Evolutionary conservation across 306 rosid species (phyloP), one percentile per base, ranked within the genome.

Genomic region (Castanea sativa): DNA sequence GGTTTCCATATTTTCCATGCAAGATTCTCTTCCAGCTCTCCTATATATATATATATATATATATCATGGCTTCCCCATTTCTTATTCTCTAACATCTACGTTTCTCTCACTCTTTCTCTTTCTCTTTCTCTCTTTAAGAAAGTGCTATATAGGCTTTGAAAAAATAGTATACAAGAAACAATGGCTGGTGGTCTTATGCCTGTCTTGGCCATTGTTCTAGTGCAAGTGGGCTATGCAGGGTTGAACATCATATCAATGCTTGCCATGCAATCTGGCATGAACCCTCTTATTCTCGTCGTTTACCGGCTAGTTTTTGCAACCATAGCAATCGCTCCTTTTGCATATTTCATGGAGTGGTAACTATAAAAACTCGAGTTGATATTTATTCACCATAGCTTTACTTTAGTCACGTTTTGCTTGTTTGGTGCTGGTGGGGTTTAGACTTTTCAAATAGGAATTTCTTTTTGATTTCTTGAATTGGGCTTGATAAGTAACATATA

Each of bases 181-280:
- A 85, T 82, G 88, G 89, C 56, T 2, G 70, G 82, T 14, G 83
- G 79, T 7, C 14, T 83, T 13, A 0, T 85, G 75, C 95, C 95
- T 20, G 81, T 86, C 23, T 27, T 95, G 32, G 86, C 78, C 13
- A 92, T 92, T 95, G 74, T 87, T 23, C 16, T 88, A 0, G 86
- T 83, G 59, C 99, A 95, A 77, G 14, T 80, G 4, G 75, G 76
- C 0, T 95, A 86, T 73, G 90, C 97, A 1, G 96, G 86, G 6
- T 78, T 95, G 93, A 95, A 86, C 32, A 87, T 93, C 4, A 90
- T 85, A 6, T 91, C 98, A n/a, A 93, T 92, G 90, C 92, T 95
- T 45, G 99, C 99, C 1, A 61, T 95, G 35, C 80, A 85, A 57
- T 81, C 93, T 68, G 94, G 93, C 55, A 90, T 93, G 98, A 82